phyloP scores from a whole-genome alignment of 129 eudicot species.

The Kitagawia praeruptora region DNA sequence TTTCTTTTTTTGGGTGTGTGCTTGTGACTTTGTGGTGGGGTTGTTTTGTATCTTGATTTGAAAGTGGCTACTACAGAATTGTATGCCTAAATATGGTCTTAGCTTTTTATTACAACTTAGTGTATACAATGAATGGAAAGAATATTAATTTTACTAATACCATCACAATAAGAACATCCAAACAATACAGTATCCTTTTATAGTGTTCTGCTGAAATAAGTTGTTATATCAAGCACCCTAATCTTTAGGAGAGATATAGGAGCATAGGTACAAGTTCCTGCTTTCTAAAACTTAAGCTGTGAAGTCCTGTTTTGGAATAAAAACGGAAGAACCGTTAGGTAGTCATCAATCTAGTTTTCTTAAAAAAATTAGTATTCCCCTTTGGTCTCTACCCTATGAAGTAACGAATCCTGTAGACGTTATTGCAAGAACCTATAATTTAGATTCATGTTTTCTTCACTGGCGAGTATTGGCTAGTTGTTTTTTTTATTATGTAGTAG shows the following conservation, averaged over 20 bases:
- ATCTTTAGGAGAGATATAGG: neutral
- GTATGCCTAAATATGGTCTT: neutral
- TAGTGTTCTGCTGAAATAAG: neutral
- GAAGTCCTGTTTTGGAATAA: neutral
- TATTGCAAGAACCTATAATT: neutral
- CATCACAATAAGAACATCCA: neutral
- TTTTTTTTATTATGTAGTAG: neutral
- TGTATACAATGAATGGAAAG: neutral
- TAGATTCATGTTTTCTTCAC: neutral
- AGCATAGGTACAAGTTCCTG: neutral
- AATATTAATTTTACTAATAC: too few relatives aligned
- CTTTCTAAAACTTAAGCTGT: neutral
- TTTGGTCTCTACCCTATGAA: neutral
- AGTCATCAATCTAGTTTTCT: neutral
- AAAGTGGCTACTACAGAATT: neutral
- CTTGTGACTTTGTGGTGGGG: neutral
- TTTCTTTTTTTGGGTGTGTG: neutral
- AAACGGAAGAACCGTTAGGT: neutral
- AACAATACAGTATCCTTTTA: neutral
- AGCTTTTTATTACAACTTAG: neutral
- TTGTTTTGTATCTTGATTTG: neutral
- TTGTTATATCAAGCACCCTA: neutral
- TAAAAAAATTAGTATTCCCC: neutral
- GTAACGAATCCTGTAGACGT: neutral
- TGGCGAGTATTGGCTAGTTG: neutral